Percentiles rank a stretch among this genome's conserved stretches.
Evolutionary conservation across 2,329 filamentous ascomycete genomes (phyloP).

Genomic region (Sarocladium strictum): DNA sequence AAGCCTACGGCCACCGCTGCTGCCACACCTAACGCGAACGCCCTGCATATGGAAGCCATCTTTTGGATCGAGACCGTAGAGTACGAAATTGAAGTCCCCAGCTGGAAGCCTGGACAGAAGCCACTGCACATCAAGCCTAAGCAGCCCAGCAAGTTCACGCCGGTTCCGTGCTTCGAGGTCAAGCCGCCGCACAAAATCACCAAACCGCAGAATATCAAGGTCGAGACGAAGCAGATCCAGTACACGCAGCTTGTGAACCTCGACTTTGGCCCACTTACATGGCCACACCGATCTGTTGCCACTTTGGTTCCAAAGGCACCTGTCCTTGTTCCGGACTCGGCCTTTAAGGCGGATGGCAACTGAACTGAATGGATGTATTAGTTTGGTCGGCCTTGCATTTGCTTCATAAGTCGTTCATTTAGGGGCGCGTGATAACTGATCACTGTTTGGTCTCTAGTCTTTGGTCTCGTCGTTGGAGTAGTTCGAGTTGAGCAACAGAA

Average conservation of each 20-base stretch:
- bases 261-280: slow-evolving; percentile 10
- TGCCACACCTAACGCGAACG: neutral
- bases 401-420: too few species aligned
- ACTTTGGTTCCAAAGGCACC: slow-evolving; percentile 11
- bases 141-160: neutral
- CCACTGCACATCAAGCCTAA: neutral
- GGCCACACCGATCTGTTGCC: slow-evolving; percentile 12
- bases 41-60: neutral
- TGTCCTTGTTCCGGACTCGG: neutral
- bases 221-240: slow-evolving; percentile 1
- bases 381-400: too few species aligned
- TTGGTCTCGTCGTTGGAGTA: too few species aligned
- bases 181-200: neutral
- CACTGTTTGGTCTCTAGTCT: too few species aligned
- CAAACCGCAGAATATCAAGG: neutral
- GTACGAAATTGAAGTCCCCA: slow-evolving; percentile 1
- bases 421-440: too few species aligned
- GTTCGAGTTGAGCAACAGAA: too few species aligned
- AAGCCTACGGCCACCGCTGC: neutral
- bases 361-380: too few species aligned
- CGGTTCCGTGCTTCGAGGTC: neutral
- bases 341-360: too few species aligned
- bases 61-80: slow-evolving; percentile 2
- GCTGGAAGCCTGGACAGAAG: neutral
- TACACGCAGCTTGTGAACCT: slow-evolving; percentile 7